phyloP scores from a whole-genome alignment of 116 monocot species.

The Phalaenopsis hybrid region DNA sequence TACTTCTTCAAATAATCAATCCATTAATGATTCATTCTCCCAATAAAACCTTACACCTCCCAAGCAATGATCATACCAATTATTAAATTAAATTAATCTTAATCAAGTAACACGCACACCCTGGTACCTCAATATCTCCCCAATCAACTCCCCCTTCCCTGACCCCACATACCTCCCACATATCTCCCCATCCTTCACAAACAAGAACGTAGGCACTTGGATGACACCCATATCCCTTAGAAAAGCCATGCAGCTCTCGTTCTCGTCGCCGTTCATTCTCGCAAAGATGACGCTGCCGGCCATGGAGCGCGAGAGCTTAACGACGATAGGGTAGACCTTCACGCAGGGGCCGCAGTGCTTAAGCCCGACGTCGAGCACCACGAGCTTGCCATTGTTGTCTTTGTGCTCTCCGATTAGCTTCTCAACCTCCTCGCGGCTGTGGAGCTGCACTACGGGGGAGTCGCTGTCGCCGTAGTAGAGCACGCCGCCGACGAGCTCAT shows the following conservation, averaged over 20 bases:
- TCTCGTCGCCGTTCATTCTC: constrained; percentile 98
- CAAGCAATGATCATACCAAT: no score
- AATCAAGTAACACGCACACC: constrained; percentile 56
- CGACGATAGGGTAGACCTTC: constrained; percentile 87
- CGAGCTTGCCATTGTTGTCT: constrained; percentile 39
- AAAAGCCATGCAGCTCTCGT: constrained; percentile 90
- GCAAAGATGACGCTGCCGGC: constrained; percentile 64
- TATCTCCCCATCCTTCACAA: constrained; percentile 62
- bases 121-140: constrained; percentile 89
- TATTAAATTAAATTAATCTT: no score
- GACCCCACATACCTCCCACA: constrained; percentile 83
- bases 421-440: constrained; percentile 56
- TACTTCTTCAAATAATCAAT: no score
- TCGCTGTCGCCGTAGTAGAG: constrained; percentile 93
- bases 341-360: constrained; percentile 98
- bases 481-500: constrained; percentile 70
- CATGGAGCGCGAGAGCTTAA: constrained; percentile 81
- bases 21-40: background rate
- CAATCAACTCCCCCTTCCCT: constrained; percentile 87
- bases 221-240: constrained; percentile 74
- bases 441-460: constrained; percentile 71
- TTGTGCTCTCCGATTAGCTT: constrained; percentile 34
- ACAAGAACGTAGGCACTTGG: constrained; percentile 89
- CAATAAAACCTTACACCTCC: no score
- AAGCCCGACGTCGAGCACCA: constrained; percentile 88